phyloP scores from a whole-genome alignment of 768 basidiomycete genomes.

The Trametes cinnabarina region DNA sequence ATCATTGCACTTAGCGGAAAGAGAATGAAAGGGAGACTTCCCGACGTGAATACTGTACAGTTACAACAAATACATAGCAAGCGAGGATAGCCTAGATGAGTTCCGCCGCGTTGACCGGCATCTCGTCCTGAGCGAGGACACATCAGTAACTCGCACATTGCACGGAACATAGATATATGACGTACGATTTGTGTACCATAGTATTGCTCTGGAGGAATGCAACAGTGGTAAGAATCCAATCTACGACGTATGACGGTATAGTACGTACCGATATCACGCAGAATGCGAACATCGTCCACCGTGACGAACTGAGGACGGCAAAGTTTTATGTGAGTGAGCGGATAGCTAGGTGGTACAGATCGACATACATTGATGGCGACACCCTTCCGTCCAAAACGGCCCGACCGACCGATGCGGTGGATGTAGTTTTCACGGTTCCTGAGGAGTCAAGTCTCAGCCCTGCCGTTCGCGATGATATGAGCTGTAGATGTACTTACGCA shows the following conservation, averaged over 20 bases:
- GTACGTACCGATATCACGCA: constrained; percentile 89
- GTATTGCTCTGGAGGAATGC: constrained; percentile 71
- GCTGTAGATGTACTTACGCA: constrained; percentile 57
- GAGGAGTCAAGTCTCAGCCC: neutral
- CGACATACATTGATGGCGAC: constrained; percentile 93
- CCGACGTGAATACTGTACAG: constrained; percentile 20
- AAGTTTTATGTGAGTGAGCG: neutral
- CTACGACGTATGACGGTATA: neutral
- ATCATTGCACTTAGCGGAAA: constrained; percentile 17
- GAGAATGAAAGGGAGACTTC: constrained; percentile 13
- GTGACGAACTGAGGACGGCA: constrained; percentile 86
- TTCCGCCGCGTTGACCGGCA: constrained; percentile 98
- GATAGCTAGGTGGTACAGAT: neutral
- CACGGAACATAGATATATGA: constrained; percentile 25
- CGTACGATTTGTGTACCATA: constrained; percentile 92
- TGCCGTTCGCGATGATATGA: neutral
- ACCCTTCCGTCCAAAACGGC: constrained; percentile 98
- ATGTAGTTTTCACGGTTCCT: constrained; percentile 99
- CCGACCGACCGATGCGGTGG: constrained; percentile 98
- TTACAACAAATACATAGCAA: constrained; percentile 18
- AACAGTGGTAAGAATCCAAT: neutral
- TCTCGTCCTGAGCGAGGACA: constrained; percentile 73
- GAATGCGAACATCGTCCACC: constrained; percentile 92
- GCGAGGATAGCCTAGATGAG: constrained; percentile 58
- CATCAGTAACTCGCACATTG: neutral